Evolutionary conservation across 2,329 filamentous ascomycete species (phyloP).

Genomic region (Cladosporium phlei): DNA sequence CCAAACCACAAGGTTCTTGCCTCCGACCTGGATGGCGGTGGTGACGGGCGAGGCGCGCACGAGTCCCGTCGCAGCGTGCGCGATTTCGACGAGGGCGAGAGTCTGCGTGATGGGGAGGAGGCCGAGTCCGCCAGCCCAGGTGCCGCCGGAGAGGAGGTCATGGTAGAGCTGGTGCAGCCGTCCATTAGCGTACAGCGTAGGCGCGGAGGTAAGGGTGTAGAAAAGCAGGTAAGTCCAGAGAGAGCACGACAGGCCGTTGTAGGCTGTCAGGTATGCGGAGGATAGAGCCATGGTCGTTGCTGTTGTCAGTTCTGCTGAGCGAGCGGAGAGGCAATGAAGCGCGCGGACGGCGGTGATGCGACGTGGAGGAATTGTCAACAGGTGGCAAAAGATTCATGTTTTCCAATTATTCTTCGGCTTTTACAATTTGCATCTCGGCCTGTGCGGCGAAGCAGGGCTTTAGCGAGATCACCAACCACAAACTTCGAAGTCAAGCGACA

Average conservation of each 20-base stretch:
- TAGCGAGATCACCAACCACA: too few relatives aligned
- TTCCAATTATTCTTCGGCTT: too few relatives aligned
- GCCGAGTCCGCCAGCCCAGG: too few relatives aligned
- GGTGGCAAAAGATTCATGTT: too few relatives aligned
- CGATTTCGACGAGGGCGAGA: neutral
- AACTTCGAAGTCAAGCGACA: too few relatives aligned
- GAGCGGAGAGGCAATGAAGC: too few relatives aligned
- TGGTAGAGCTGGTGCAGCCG: neutral
- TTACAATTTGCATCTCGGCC: too few relatives aligned
- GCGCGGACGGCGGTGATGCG: too few relatives aligned
- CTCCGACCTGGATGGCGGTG: neutral
- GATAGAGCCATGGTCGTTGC: neutral
- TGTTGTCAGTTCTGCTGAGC: too few relatives aligned
- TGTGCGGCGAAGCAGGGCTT: too few relatives aligned
- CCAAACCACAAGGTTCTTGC: slow-evolving; percentile 2
- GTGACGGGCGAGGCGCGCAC: neutral
- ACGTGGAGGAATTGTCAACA: too few relatives aligned
- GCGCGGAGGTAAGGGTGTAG: neutral
- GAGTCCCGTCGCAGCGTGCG: neutral
- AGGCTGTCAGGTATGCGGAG: neutral
- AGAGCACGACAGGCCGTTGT: neutral
- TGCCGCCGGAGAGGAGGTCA: neutral
- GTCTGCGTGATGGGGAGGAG: neutral
- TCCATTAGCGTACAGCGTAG: neutral
- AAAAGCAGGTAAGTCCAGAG: neutral